Conservation (phyloP, 2,329 filamentous ascomycete genomes). For the Acrodontium crateriforme region DNA sequence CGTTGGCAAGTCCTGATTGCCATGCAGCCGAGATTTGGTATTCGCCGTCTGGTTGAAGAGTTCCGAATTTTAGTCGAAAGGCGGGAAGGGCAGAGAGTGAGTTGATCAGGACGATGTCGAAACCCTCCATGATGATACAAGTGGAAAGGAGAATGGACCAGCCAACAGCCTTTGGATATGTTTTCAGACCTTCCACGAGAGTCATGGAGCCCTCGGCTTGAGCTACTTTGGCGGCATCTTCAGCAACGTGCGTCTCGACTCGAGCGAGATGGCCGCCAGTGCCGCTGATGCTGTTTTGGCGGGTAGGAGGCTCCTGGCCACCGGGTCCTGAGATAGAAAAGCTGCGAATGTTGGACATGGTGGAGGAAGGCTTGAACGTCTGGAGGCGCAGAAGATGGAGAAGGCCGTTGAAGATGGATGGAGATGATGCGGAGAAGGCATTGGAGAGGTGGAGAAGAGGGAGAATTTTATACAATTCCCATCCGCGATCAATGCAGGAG, state of each 20-base stretch:
- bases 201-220: conserved; percentile 23
- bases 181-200: conserved; percentile 18
- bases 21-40: conserved; percentile 41
- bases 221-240: conserved; percentile 17
- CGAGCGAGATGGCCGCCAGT: neutral
- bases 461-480: too few relatives aligned
- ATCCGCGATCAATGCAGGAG: too few relatives aligned
- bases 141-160: conserved; percentile 26
- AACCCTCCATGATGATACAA: conserved; percentile 29
- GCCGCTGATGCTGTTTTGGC: too few relatives aligned
- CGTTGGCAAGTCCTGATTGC: conserved; percentile 45
- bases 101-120: conserved; percentile 24
- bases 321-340: too few relatives aligned
- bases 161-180: conserved; percentile 23
- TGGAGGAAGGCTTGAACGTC: too few relatives aligned
- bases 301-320: too few relatives aligned
- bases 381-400: too few relatives aligned
- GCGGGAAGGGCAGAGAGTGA: conserved; percentile 21
- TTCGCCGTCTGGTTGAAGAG: conserved; percentile 18
- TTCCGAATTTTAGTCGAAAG: conserved; percentile 27
- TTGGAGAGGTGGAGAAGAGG: too few relatives aligned
- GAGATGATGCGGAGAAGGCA: too few relatives aligned
- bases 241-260: conserved; percentile 7
- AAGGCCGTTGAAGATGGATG: too few relatives aligned
- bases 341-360: too few relatives aligned